These are phyloP conservation scores for Teunomyces funiuensis DNA, from an alignment of 805 yeast genomes.

Conservation along the genomic window DNA sequence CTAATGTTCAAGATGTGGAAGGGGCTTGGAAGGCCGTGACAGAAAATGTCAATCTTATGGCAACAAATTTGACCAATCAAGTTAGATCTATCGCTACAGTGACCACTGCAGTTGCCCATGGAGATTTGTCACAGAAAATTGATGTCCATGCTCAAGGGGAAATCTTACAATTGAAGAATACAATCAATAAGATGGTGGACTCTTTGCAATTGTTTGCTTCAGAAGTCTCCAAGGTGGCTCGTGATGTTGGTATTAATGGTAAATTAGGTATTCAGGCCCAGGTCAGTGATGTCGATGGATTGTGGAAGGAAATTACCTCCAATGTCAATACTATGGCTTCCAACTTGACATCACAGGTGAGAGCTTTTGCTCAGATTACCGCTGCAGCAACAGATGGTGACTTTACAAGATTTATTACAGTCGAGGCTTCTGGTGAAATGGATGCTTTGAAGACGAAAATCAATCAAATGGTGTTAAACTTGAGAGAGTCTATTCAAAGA, in stretches of 20 bases:
- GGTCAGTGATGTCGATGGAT: slow-evolving; percentile 85
- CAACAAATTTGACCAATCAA: slow-evolving; percentile 60
- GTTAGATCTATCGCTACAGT: slow-evolving; percentile 88
- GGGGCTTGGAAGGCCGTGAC: slow-evolving; percentile 53
- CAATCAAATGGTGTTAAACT: slow-evolving; percentile 63
- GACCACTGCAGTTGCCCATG: slow-evolving; percentile 89
- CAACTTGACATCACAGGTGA: slow-evolving; percentile 86
- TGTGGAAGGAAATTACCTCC: slow-evolving; percentile 89
- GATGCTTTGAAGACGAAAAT: slow-evolving; percentile 63
- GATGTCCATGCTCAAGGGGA: slow-evolving; percentile 91
- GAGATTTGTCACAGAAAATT: slow-evolving; percentile 82
- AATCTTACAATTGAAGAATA: slow-evolving; percentile 77
- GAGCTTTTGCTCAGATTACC: slow-evolving; percentile 91
- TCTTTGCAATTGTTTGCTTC: slow-evolving; percentile 83
- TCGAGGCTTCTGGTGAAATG: slow-evolving; percentile 92
- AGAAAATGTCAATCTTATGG: slow-evolving; percentile 48
- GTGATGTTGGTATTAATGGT: slow-evolving; percentile 92
- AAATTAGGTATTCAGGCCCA: slow-evolving; percentile 91
- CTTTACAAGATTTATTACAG: slow-evolving; percentile 85
- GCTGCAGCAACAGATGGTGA: slow-evolving; percentile 95
- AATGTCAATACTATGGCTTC: slow-evolving; percentile 93
- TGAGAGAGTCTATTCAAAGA: slow-evolving; percentile 86
- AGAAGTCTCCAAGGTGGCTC: slow-evolving; percentile 87
- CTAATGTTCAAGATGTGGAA: slow-evolving; percentile 50
- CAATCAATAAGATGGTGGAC: slow-evolving; percentile 92